These are phyloP conservation scores for Dothistroma pini DNA, from an alignment of 2,329 filamentous ascomycete species.

Conservation along the genomic window DNA sequence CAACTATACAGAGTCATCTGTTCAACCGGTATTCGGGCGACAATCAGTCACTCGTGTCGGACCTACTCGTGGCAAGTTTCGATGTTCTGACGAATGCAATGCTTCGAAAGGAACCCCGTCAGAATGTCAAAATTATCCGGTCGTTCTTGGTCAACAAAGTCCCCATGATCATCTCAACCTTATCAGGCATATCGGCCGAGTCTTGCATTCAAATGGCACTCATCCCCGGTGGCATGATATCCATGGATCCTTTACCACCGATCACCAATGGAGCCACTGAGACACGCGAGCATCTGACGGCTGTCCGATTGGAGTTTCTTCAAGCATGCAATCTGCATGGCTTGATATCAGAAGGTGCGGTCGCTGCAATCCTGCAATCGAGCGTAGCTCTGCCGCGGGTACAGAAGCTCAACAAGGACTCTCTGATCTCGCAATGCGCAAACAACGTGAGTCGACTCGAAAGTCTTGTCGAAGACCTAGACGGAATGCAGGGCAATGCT, in stretches of 20 bases:
- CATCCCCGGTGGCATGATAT: conserved; percentile 49
- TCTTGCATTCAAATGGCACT: conserved; percentile 64
- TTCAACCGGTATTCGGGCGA: conserved; percentile 84
- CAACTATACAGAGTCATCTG: conserved; percentile 71
- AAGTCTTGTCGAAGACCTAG: conserved; percentile 73
- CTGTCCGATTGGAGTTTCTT: conserved; percentile 77
- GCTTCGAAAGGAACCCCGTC: conserved; percentile 61
- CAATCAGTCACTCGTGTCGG: conserved; percentile 70
- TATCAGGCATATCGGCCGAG: conserved; percentile 59
- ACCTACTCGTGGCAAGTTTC: conserved; percentile 83
- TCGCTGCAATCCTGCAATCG: conserved; percentile 76
- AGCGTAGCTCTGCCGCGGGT: conserved; percentile 73
- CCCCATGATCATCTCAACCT: conserved; percentile 57
- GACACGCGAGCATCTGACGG: conserved; percentile 56
- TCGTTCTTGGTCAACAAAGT: conserved; percentile 81
- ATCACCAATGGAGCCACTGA: conserved; percentile 57
- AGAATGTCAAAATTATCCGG: conserved; percentile 67
- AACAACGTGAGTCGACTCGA: conserved; percentile 72
- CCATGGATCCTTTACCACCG: conserved; percentile 63
- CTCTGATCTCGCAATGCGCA: conserved; percentile 72
- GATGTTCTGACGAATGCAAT: conserved; percentile 85
- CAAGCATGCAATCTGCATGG: conserved; percentile 87
- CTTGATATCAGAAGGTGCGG: conserved; percentile 72
- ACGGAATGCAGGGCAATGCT: conserved; percentile 87
- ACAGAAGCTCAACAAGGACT: conserved; percentile 72